phyloP scores from a whole-genome alignment of 305 asterid species.

The Solanum chacoense region DNA sequence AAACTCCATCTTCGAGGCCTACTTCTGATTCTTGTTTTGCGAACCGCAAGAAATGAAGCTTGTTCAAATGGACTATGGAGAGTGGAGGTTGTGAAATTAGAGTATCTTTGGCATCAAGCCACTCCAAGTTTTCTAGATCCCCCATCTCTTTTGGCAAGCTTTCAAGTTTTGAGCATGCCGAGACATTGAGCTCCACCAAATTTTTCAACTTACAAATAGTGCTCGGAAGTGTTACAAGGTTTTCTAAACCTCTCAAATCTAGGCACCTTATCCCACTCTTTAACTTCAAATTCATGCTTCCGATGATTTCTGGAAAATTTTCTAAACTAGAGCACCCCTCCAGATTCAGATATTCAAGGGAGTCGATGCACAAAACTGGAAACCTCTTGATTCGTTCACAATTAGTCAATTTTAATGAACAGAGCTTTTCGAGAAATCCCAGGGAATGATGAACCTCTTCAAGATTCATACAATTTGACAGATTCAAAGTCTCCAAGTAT shows the following conservation, averaged over 20 bases:
- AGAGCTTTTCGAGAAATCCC: too few species aligned
- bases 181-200: background rate
- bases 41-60: too few species aligned
- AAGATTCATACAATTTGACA: too few species aligned
- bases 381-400: too few species aligned
- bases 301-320: background rate
- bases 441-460: too few species aligned
- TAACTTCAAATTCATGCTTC: background rate
- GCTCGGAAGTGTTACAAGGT: background rate
- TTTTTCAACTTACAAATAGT: background rate
- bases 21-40: too few species aligned
- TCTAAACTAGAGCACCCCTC: background rate
- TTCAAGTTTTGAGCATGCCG: background rate
- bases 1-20: rapidly evolving
- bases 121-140: background rate
- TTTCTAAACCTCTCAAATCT: background rate
- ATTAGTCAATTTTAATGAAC: too few species aligned
- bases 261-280: too few species aligned
- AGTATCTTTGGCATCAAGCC: background rate
- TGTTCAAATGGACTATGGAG: too few species aligned
- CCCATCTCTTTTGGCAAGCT: background rate
- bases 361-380: too few species aligned
- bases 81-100: background rate
- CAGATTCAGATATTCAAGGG: too few species aligned
- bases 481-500: too few species aligned